phyloP scores from a whole-genome alignment of 441 rosid genomes.

The Erysimum pusillum region DNA sequence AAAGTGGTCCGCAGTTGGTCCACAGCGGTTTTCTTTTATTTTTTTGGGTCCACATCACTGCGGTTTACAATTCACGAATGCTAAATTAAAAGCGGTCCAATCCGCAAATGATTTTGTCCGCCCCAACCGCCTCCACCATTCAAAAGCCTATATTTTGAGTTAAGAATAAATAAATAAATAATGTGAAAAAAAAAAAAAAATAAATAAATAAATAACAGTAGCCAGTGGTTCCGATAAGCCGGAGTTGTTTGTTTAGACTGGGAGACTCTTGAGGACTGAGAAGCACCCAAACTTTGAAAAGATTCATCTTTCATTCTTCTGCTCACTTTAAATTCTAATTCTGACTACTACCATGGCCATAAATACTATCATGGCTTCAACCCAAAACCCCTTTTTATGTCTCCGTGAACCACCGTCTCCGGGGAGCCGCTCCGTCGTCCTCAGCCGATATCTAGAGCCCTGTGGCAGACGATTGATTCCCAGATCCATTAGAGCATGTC shows the following conservation, averaged over 20 bases:
- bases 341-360: constrained; percentile 28
- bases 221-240: constrained; percentile 2
- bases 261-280: background rate
- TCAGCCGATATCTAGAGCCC: constrained; percentile 41
- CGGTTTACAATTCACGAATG: too few relatives aligned
- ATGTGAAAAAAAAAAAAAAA: too few relatives aligned
- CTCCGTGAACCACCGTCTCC: constrained; percentile 39
- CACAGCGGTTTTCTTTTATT: too few relatives aligned
- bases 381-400: constrained; percentile 35
- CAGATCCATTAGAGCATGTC: constrained; percentile 56
- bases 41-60: too few relatives aligned
- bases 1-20: too few relatives aligned
- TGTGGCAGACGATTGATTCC: constrained; percentile 41
- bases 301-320: background rate
- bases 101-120: too few relatives aligned
- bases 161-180: too few relatives aligned
- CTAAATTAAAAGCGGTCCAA: too few relatives aligned
- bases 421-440: constrained; percentile 28
- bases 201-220: background rate
- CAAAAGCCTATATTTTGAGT: background rate
- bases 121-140: too few relatives aligned
- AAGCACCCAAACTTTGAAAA: background rate
- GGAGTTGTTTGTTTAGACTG: too few relatives aligned
- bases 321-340: background rate
- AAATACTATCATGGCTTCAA: constrained; percentile 29